A percentile compares a stretch with the other conserved stretches of the same genome.
These are phyloP conservation scores for Fusarium veterinarium DNA, from an alignment of 2,329 filamentous ascomycete species.

Conservation along the genomic window DNA sequence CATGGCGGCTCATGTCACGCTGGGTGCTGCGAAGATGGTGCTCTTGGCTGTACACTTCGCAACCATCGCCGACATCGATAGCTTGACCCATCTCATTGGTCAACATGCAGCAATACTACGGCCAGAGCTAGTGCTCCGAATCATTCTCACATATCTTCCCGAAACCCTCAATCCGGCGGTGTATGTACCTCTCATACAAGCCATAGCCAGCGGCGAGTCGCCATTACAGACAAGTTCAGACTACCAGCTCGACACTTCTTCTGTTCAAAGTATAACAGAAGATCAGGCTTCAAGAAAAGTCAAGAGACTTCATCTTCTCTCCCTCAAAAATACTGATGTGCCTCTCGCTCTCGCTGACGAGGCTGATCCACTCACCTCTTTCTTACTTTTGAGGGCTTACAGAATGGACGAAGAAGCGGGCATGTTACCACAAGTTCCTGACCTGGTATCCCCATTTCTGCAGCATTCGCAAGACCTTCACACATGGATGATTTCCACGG, in stretches of 20 bases:
- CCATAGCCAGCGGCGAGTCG: slow-evolving; percentile 63
- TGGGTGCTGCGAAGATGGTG: slow-evolving; percentile 75
- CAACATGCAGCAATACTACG: slow-evolving; percentile 68
- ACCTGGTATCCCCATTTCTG: slow-evolving; percentile 76
- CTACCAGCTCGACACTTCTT: slow-evolving; percentile 64
- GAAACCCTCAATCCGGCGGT: slow-evolving; percentile 72
- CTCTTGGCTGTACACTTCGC: slow-evolving; percentile 79
- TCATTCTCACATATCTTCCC: slow-evolving; percentile 81
- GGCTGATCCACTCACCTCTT: slow-evolving; percentile 68
- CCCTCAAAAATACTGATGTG: slow-evolving; percentile 63
- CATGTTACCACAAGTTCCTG: slow-evolving; percentile 74
- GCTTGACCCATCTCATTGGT: slow-evolving; percentile 69
- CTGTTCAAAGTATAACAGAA: slow-evolving; percentile 69
- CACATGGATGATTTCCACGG: slow-evolving; percentile 75
- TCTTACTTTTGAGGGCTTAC: slow-evolving; percentile 75
- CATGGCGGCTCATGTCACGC: slow-evolving; percentile 46
- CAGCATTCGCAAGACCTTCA: slow-evolving; percentile 69
- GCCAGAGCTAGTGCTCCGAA: slow-evolving; percentile 74
- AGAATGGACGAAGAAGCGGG: slow-evolving; percentile 78
- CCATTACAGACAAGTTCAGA: slow-evolving; percentile 52
- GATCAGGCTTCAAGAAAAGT: slow-evolving; percentile 72
- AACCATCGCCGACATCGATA: slow-evolving; percentile 71
- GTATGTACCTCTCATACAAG: slow-evolving; percentile 71
- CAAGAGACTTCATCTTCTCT: slow-evolving; percentile 71
- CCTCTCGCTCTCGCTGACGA: slow-evolving; percentile 58